A percentile compares a stretch with the other conserved stretches of the same genome.
phyloP scores from a whole-genome alignment of 371 early-diverging fungal genomes.

The Basidiobolus meristosporus region DNA sequence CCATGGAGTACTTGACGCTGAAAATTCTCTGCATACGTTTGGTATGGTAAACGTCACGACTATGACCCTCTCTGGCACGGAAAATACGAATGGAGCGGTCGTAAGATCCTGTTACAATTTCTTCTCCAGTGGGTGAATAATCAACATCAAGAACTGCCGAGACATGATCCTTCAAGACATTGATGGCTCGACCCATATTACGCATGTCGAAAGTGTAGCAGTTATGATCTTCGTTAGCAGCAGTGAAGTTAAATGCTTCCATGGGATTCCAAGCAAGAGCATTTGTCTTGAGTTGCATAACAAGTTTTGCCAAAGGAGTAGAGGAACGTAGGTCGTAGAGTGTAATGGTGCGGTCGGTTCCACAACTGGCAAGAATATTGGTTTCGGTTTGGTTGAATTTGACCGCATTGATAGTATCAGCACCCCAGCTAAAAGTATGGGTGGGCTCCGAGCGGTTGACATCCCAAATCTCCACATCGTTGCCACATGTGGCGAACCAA shows the following conservation, averaged over 20 bases:
- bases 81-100: constrained; percentile 93
- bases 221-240: constrained; percentile 96
- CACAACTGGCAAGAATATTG: constrained; percentile 74
- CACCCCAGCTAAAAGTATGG: constrained; percentile 72
- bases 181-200: constrained; percentile 61
- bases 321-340: constrained; percentile 81
- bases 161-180: constrained; percentile 88
- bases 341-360: constrained; percentile 82
- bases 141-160: constrained; percentile 94
- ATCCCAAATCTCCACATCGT: constrained; percentile 85
- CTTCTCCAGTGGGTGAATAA: constrained; percentile 94
- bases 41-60: constrained; percentile 94
- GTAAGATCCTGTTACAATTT: constrained; percentile 90
- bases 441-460: constrained; percentile 71
- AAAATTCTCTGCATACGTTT: constrained; percentile 96
- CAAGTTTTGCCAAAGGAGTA: constrained; percentile 55
- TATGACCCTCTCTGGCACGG: constrained; percentile 57
- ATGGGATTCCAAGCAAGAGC: constrained; percentile 96
- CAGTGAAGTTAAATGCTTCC: constrained; percentile 85
- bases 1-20: constrained; percentile 85
- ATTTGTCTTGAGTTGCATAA: constrained; percentile 58
- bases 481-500: constrained; percentile 75
- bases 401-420: constrained; percentile 82
- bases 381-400: constrained; percentile 89
- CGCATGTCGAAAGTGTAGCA: constrained; percentile 94